Evolutionary conservation across 306 rosid genomes (phyloP).

Genomic region (Vigna nakashimae): DNA sequence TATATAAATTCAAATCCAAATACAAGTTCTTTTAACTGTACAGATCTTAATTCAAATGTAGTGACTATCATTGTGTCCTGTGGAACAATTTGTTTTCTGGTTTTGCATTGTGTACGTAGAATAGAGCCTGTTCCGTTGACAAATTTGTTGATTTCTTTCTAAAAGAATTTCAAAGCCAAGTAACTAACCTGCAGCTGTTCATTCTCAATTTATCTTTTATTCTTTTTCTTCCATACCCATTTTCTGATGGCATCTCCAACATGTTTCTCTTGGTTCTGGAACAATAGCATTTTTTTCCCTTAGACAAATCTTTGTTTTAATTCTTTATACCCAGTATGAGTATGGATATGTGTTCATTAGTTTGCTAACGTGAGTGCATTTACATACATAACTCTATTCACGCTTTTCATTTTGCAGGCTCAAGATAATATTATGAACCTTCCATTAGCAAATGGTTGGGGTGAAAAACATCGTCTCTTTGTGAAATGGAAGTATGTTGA

Average conservation of each 20-base stretch:
- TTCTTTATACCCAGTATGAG: not conserved
- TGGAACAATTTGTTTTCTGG: slow-evolving; percentile 9
- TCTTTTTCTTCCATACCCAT: slow-evolving; percentile 7
- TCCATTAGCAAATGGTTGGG: slow-evolving; percentile 92
- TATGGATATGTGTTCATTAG: slow-evolving; percentile 9
- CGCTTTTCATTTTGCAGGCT: slow-evolving; percentile 66
- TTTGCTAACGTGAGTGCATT: slow-evolving; percentile 1
- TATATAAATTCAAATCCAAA: slow-evolving; percentile 13
- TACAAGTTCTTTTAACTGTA: slow-evolving; percentile 4
- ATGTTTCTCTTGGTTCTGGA: slow-evolving; percentile 11
- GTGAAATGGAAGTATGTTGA: slow-evolving; percentile 93
- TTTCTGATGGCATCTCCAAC: slow-evolving; percentile 17
- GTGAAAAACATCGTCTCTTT: slow-evolving; percentile 78
- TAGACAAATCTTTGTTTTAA: not conserved
- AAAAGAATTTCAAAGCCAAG: not conserved
- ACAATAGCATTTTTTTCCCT: slow-evolving; percentile 2
- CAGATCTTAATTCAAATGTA: slow-evolving; percentile 4
- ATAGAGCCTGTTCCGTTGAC: slow-evolving; percentile 1
- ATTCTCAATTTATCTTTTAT: slow-evolving; percentile 10
- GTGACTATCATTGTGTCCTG: slow-evolving; percentile 19
- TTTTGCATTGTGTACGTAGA: not conserved
- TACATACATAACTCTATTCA: slow-evolving; percentile 9
- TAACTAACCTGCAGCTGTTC: slow-evolving; percentile 5
- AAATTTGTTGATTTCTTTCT: slow-evolving; percentile 13
- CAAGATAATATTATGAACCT: slow-evolving; percentile 96